Evolutionary conservation across 495 filamentous ascomycete genomes (phyloP), one percentile per base, ranked within the genome.

Genomic region (Penicillium riverlandense): DNA sequence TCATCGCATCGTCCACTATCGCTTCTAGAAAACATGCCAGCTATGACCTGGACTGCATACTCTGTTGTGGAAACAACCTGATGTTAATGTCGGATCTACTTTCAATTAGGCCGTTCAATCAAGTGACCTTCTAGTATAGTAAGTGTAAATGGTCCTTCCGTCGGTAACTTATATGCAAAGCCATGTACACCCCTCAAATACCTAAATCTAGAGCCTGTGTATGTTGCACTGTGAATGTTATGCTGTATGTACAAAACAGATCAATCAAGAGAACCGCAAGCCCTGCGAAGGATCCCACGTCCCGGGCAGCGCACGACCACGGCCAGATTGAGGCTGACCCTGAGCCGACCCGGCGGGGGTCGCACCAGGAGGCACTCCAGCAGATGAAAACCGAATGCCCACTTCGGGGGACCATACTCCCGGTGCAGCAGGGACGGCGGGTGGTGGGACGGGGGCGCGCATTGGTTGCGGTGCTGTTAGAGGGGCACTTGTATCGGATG

Each of bases 331-430:
- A 40, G 49, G 51, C 27, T 59, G 57, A 43, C 48, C 53, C 12
- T 45, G 44, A 28, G 44, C 43, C 28, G 48, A 22, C 38, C 53
- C 43, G 28, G 57, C 28, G 36, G 52, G 38, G 7, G 40, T 35
- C 37, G 49, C 29, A 44, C 54, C 38, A 41, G 51, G 48, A 41
- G 53, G 35, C 42, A 38, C 38, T 44, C 32, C 54, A 6, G 52
- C 57, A 3, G 54, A 51, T 7, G 75, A 74, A 57, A 91, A 94
- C 13, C 82, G 82, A 47, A 92, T 90, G 0, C 85, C 85, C 69
- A 85, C 79, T 6, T 86, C 83, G 0, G 86, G 86, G 33, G 78
- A 78, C 88, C 88, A 92, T 47, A 86, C 78, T n/a, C 77, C 67
- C 0, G 75, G 73, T 12, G 72, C 66, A 22, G 22, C 22, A 14